A percentile compares a stretch with the other conserved stretches of the same genome.
Evolutionary conservation across 1,139 yeast species (phyloP).

Genomic region (Hansenula anomala): DNA sequence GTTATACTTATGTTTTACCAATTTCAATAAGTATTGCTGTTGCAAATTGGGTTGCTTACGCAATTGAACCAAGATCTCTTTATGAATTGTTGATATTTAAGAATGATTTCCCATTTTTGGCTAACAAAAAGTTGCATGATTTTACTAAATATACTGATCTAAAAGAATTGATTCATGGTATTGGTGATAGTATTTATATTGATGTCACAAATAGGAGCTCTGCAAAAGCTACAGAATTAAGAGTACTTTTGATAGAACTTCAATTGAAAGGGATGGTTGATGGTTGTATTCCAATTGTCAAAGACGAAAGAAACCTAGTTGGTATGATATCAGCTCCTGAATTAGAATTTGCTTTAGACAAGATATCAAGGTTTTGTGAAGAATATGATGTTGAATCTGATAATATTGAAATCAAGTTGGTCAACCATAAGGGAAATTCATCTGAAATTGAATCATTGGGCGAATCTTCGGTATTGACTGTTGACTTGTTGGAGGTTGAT

Average conservation of each 20-base stretch:
- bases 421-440: neutral
- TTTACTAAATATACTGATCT: slow-evolving; percentile 33
- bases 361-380: slow-evolving; percentile 31
- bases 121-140: slow-evolving; percentile 30
- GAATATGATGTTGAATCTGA: slow-evolving; percentile 30
- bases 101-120: slow-evolving; percentile 54
- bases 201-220: slow-evolving; percentile 27
- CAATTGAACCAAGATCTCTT: slow-evolving; percentile 47
- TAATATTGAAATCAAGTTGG: slow-evolving; percentile 24
- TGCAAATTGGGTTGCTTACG: slow-evolving; percentile 54
- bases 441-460: neutral
- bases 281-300: slow-evolving; percentile 50
- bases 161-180: slow-evolving; percentile 37
- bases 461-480: neutral
- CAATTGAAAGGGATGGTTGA: slow-evolving; percentile 43
- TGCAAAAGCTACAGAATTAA: slow-evolving; percentile 24
- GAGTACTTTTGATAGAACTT: slow-evolving; percentile 31
- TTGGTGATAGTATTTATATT: slow-evolving; percentile 22
- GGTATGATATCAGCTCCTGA: slow-evolving; percentile 52
- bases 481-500: neutral
- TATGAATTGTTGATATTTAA: slow-evolving; percentile 46
- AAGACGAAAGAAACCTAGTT: slow-evolving; percentile 29
- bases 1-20: slow-evolving; percentile 56
- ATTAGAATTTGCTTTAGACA: slow-evolving; percentile 48
- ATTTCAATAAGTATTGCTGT: slow-evolving; percentile 53